phyloP scores from a whole-genome alignment of 805 yeast genomes.

The Metschnikowia aberdeeniae region DNA sequence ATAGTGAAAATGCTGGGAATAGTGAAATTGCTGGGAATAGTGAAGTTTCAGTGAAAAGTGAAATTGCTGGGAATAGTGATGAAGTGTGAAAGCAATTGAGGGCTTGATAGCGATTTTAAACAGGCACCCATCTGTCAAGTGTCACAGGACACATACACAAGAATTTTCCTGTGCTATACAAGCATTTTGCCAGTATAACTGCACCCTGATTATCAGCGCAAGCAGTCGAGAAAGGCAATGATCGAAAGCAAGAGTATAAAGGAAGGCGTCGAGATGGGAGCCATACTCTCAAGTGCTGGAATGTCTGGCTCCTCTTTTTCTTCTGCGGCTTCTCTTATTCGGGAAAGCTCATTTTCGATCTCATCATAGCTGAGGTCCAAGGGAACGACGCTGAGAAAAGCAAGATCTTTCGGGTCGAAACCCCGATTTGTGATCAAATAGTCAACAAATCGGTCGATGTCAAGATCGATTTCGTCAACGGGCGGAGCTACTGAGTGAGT shows the following conservation, averaged over 20 bases:
- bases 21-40: too few relatives aligned
- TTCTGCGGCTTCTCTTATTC: constrained; percentile 15
- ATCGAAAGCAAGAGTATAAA: neutral
- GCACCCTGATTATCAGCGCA: too few relatives aligned
- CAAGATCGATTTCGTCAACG: constrained; percentile 16
- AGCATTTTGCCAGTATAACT: too few relatives aligned
- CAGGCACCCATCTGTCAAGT: too few relatives aligned
- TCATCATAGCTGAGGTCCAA: constrained; percentile 36
- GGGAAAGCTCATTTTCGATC: constrained; percentile 35
- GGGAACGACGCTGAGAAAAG: constrained; percentile 23
- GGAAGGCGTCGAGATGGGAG: neutral
- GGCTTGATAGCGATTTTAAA: too few relatives aligned
- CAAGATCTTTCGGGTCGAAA: constrained; percentile 25
- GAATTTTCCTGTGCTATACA: too few relatives aligned
- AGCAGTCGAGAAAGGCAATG: too few relatives aligned
- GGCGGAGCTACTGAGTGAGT: constrained; percentile 2
- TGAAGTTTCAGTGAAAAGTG: too few relatives aligned
- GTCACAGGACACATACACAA: too few relatives aligned
- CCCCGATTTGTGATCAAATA: constrained; percentile 28
- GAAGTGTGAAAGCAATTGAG: too few relatives aligned
- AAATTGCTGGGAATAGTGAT: too few relatives aligned
- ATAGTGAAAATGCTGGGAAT: too few relatives aligned
- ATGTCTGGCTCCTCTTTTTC: neutral
- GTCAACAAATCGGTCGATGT: constrained; percentile 28
- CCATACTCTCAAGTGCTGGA: neutral